Evolutionary conservation across 345 rosid genomes (phyloP).

Genomic region (Citrus mangshanensis): DNA sequence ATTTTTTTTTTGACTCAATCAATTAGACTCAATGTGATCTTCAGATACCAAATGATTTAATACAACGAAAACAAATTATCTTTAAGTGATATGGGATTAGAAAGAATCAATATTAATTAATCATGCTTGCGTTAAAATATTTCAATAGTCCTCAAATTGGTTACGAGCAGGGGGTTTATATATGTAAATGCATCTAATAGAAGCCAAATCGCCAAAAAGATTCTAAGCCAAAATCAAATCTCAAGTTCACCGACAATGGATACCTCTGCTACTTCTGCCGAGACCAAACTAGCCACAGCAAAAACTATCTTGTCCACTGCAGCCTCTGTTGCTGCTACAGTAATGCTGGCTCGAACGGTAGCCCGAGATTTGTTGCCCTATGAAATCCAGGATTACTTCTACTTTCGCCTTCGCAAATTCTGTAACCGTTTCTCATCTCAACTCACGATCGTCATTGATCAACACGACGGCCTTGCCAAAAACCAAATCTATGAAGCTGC

Average conservation of each 20-base stretch:
- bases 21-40: accelerated
- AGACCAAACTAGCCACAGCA: constrained; percentile 34
- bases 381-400: constrained; percentile 31
- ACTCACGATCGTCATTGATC: constrained; percentile 47
- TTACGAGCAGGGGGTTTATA: too few relatives aligned
- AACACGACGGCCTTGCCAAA: constrained; percentile 37
- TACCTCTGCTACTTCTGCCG: constrained; percentile 15
- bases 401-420: constrained; percentile 25
- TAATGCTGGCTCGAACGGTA: constrained; percentile 46
- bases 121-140: too few relatives aligned
- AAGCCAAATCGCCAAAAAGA: not conserved
- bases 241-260: constrained; percentile 14
- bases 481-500: constrained; percentile 52
- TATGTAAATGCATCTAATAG: not conserved
- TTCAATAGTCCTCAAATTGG: not conserved
- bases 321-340: constrained; percentile 56
- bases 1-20: too few relatives aligned
- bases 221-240: not conserved
- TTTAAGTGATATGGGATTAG: not conserved
- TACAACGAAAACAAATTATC: too few relatives aligned
- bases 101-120: not conserved
- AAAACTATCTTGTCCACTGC: constrained; percentile 49
- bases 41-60: too few relatives aligned
- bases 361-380: constrained; percentile 41
- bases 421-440: constrained; percentile 39